Percentiles rank a stretch among this genome's conserved stretches.
phyloP scores from a whole-genome alignment of 2,329 filamentous ascomycete species.

The Pseudogymnoascus sp. region DNA sequence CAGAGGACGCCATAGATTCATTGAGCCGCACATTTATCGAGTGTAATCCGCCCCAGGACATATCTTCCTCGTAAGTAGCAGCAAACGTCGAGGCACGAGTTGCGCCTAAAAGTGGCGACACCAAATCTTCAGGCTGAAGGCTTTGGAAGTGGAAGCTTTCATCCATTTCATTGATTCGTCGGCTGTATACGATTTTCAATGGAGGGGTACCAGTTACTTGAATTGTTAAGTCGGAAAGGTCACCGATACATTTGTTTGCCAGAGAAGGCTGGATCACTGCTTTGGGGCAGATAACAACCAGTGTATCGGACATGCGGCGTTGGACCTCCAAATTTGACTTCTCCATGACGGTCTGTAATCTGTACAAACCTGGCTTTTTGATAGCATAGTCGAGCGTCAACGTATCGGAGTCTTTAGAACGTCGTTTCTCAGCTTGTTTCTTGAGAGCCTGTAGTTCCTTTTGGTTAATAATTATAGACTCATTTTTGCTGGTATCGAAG shows the following conservation, averaged over 20 bases:
- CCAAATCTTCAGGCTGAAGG: constrained; percentile 79
- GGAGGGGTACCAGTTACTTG: constrained; percentile 84
- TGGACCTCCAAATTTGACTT: constrained; percentile 92
- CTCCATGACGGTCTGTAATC: constrained; percentile 76
- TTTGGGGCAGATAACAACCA: constrained; percentile 78
- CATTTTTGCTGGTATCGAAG: constrained; percentile 69
- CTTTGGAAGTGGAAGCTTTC: constrained; percentile 86
- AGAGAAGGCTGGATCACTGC: constrained; percentile 61
- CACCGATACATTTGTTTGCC: constrained; percentile 68
- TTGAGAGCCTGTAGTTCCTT: constrained; percentile 68
- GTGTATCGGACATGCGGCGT: constrained; percentile 62
- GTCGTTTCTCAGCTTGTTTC: constrained; percentile 57
- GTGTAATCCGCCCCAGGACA: constrained; percentile 72
- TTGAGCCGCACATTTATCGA: constrained; percentile 76
- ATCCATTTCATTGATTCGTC: constrained; percentile 74
- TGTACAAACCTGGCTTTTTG: constrained; percentile 83
- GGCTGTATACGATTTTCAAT: constrained; percentile 85
- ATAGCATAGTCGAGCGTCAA: constrained; percentile 64
- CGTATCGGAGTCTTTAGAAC: constrained; percentile 50
- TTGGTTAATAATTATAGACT: constrained; percentile 66
- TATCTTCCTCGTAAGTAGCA: constrained; percentile 51
- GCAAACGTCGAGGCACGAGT: constrained; percentile 49
- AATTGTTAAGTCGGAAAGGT: constrained; percentile 76
- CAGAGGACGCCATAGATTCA: constrained; percentile 72
- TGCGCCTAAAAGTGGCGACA: constrained; percentile 64